These are phyloP conservation scores for Coprinopsis marcescibilis DNA, from an alignment of 768 basidiomycete genomes.

Conservation along the genomic window DNA sequence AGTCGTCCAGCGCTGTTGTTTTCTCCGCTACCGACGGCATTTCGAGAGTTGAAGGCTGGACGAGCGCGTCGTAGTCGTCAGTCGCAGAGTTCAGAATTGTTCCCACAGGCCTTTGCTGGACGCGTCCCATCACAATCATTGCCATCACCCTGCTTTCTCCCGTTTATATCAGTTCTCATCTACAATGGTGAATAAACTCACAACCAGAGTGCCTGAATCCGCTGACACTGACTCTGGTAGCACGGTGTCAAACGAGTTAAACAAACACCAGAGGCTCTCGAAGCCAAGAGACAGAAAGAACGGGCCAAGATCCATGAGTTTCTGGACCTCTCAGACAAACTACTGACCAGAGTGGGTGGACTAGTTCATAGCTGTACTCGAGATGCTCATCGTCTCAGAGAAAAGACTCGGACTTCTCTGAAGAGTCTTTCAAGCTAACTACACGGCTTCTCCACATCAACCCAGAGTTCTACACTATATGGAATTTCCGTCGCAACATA, in stretches of 20 bases:
- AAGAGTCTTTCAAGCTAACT: slow-evolving; percentile 74
- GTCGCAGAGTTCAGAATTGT: background rate
- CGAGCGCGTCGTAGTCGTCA: slow-evolving; percentile 3
- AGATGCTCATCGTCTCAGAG: slow-evolving; percentile 44
- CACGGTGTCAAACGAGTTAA: slow-evolving; percentile 65
- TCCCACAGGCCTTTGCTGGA: background rate
- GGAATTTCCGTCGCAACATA: slow-evolving; percentile 90
- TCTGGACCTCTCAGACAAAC: slow-evolving; percentile 53
- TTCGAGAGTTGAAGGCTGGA: slow-evolving; percentile 15
- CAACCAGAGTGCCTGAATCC: background rate
- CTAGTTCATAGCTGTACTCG: slow-evolving; percentile 5
- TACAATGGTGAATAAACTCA: background rate
- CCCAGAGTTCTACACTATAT: slow-evolving; percentile 93
- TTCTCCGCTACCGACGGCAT: slow-evolving; percentile 57
- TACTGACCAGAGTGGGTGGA: slow-evolving; percentile 52
- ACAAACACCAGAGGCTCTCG: slow-evolving; percentile 54
- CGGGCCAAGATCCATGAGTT: slow-evolving; percentile 73
- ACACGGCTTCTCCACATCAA: slow-evolving; percentile 74
- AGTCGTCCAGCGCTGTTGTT: slow-evolving; percentile 40
- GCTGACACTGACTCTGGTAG: slow-evolving; percentile 28
- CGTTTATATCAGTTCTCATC: background rate
- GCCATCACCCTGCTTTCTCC: background rate
- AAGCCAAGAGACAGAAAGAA: slow-evolving; percentile 65
- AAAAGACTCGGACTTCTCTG: slow-evolving; percentile 58
- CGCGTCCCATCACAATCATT: background rate